A percentile compares a stretch with the other conserved stretches of the same genome.
Evolutionary conservation across 768 basidiomycete species (phyloP).

Genomic region (Naganishia vaughanmartiniae): DNA sequence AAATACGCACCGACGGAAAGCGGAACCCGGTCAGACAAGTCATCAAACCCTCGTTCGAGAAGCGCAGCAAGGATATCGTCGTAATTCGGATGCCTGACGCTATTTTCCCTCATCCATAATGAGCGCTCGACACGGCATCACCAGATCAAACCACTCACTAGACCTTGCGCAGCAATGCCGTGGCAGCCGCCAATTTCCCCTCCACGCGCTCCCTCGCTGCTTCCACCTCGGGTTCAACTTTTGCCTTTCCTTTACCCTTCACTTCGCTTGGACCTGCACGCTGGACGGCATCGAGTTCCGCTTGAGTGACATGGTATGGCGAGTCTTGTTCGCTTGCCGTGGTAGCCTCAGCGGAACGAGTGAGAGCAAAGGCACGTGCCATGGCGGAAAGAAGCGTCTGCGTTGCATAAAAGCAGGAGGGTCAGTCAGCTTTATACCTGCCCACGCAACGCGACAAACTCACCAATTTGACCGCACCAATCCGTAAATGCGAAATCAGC

Average conservation of each 20-base stretch:
- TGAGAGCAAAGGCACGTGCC: slow-evolving; percentile 72
- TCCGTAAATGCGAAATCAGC: slow-evolving; percentile 71
- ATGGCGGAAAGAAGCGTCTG: slow-evolving; percentile 72
- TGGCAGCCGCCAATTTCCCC: slow-evolving; percentile 60
- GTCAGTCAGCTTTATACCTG: not conserved
- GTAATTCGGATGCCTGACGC: slow-evolving; percentile 51
- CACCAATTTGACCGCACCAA: slow-evolving; percentile 76
- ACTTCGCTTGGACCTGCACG: slow-evolving; percentile 42
- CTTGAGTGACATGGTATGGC: slow-evolving; percentile 33
- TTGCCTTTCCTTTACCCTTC: slow-evolving; percentile 47
- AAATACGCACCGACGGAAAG: slow-evolving; percentile 66
- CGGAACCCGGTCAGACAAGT: slow-evolving; percentile 62
- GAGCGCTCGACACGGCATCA: not conserved
- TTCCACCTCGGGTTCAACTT: slow-evolving; percentile 45
- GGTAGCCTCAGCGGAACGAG: slow-evolving; percentile 50
- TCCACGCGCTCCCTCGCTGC: slow-evolving; percentile 48
- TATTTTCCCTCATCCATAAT: not conserved
- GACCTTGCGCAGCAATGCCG: slow-evolving; percentile 65
- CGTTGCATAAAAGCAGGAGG: not conserved
- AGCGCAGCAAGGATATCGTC: slow-evolving; percentile 61
- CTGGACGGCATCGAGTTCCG: slow-evolving; percentile 40
- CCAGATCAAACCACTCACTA: slow-evolving; percentile 52
- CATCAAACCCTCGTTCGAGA: slow-evolving; percentile 59
- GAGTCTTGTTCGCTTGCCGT: not conserved
- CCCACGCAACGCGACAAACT: not conserved